A percentile compares a stretch with the other conserved stretches of the same genome.
Evolutionary conservation across 2,329 filamentous ascomycete species (phyloP).

Genomic region (Hymenotorrendiella dingleyae): DNA sequence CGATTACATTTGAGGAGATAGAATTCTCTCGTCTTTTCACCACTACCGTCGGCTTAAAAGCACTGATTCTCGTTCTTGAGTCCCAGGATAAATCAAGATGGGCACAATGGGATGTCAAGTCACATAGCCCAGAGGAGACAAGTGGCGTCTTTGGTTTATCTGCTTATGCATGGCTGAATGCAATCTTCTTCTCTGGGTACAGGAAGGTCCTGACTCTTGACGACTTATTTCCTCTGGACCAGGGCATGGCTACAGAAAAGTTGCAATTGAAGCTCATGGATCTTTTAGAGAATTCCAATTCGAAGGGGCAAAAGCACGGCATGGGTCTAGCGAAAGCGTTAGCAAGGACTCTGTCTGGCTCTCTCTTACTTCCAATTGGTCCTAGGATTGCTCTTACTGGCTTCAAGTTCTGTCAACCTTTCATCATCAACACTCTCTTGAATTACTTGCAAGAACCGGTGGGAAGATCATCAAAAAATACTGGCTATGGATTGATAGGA

Average conservation of each 20-base stretch:
- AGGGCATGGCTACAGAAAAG: conserved; percentile 6
- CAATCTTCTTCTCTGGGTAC: conserved; percentile 28
- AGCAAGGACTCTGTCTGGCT: conserved; percentile 19
- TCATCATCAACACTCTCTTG: conserved; percentile 8
- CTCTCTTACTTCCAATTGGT: conserved; percentile 14
- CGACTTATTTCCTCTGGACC: conserved; percentile 21
- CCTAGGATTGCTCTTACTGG: conserved; percentile 16
- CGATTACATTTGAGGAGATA: neutral
- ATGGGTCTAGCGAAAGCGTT: conserved; percentile 22
- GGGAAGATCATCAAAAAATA: neutral
- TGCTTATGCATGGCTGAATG: conserved; percentile 32
- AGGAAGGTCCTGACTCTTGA: conserved; percentile 26
- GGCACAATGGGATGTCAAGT: conserved; percentile 5
- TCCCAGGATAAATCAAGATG: conserved; percentile 13
- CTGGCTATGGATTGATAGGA: conserved; percentile 19
- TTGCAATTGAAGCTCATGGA: conserved; percentile 8
- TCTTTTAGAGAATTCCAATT: conserved; percentile 9
- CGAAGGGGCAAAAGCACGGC: conserved; percentile 10
- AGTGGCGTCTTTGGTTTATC: conserved; percentile 28
- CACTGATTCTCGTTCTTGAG: conserved; percentile 14
- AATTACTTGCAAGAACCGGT: conserved; percentile 19
- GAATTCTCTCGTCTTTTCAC: conserved; percentile 7
- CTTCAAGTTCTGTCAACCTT: conserved; percentile 9
- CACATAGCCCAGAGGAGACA: conserved; percentile 22
- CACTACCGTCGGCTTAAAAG: conserved; percentile 9